Conservation (phyloP, 768 basidiomycete species). For the Lactarius hengduanensis region DNA sequence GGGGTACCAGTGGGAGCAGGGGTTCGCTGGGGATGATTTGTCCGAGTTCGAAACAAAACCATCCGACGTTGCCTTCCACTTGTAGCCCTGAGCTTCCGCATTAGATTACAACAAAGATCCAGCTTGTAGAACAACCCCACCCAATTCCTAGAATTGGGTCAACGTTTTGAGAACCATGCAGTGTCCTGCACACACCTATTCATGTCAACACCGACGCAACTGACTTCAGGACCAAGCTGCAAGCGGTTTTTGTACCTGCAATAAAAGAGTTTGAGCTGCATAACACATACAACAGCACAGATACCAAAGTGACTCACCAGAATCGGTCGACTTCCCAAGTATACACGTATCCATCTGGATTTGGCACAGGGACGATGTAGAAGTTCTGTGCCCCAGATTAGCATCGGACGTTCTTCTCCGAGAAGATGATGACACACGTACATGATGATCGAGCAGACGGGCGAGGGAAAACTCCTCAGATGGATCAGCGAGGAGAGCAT, state of each 20-base stretch:
- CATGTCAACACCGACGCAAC: constrained; percentile 74
- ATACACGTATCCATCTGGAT: constrained; percentile 73
- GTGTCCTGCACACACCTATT: constrained; percentile 49
- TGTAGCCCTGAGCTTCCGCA: constrained; percentile 52
- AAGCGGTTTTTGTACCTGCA: constrained; percentile 71
- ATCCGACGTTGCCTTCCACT: constrained; percentile 53
- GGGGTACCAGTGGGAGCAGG: constrained; percentile 77
- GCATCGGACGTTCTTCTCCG: not conserved
- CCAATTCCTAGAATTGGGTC: constrained; percentile 5
- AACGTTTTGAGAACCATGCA: not conserved
- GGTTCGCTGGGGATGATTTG: constrained; percentile 38
- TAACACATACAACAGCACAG: not conserved
- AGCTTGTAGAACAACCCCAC: constrained; percentile 1
- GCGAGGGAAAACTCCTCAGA: constrained; percentile 48
- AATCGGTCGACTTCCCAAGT: constrained; percentile 70
- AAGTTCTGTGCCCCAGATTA: constrained; percentile 46
- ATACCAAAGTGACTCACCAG: constrained; percentile 42
- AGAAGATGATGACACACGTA: constrained; percentile 27
- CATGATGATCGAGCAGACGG: constrained; percentile 53
- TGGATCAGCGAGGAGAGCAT: constrained; percentile 57
- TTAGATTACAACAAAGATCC: not conserved
- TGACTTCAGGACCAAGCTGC: constrained; percentile 44
- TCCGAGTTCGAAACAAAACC: constrained; percentile 11
- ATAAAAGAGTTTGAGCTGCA: not conserved
- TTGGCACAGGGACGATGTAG: constrained; percentile 63